Evolutionary conservation across 2,329 filamentous ascomycete species (phyloP).

Genomic region (Aspergillus persii): DNA sequence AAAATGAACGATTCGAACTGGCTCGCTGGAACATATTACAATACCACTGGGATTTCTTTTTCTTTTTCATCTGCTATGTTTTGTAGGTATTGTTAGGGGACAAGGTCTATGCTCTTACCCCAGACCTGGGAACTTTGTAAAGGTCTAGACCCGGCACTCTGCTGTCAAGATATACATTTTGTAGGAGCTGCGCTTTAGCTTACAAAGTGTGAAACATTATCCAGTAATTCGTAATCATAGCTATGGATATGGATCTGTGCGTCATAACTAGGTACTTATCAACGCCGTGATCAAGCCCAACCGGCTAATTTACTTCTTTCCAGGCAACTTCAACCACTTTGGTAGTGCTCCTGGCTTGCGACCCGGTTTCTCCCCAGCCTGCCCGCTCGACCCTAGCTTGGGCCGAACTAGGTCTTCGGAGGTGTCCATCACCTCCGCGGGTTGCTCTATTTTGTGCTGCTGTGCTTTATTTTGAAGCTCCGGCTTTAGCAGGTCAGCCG

Average conservation of each 20-base stretch:
- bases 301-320: slow-evolving; percentile 61
- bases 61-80: neutral
- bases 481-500: slow-evolving; percentile 57
- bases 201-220: neutral
- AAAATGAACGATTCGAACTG: slow-evolving; percentile 6
- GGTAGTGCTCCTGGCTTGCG: slow-evolving; percentile 49
- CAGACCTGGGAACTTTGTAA: neutral
- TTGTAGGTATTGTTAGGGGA: neutral
- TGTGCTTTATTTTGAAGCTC: slow-evolving; percentile 63
- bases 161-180: no score
- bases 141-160: neutral
- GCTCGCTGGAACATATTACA: slow-evolving; percentile 15
- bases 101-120: neutral
- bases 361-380: slow-evolving; percentile 27
- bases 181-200: no score
- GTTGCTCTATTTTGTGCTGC: slow-evolving; percentile 55
- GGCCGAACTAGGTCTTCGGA: slow-evolving; percentile 42
- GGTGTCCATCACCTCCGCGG: slow-evolving; percentile 52
- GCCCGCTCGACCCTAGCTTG: slow-evolving; percentile 33
- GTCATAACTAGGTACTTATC: neutral
- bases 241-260: neutral
- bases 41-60: slow-evolving; percentile 18
- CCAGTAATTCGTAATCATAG: neutral
- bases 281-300: neutral
- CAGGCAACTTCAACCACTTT: slow-evolving; percentile 70